phyloP scores from a whole-genome alignment of 164 flowering plant genomes.

The Vitis rotundifolia region DNA sequence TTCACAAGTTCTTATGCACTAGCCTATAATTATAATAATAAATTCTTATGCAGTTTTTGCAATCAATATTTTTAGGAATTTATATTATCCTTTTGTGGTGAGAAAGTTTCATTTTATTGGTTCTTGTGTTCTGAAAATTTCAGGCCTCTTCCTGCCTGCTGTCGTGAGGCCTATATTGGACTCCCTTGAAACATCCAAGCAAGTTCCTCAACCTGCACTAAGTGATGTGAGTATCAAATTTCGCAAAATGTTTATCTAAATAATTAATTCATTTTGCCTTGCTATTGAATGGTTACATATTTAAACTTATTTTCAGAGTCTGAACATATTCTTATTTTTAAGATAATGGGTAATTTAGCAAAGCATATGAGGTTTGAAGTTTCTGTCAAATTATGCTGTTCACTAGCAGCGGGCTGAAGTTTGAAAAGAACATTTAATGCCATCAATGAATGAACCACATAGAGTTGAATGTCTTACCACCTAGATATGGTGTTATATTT shows the following conservation, averaged over 20 bases:
- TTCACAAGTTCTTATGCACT: too few species aligned
- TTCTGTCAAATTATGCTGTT: too few species aligned
- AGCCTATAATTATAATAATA: too few species aligned
- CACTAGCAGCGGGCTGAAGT: too few species aligned
- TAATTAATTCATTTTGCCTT: background rate
- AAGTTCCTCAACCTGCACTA: constrained; percentile 71
- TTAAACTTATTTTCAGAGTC: background rate
- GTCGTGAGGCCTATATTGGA: constrained; percentile 94
- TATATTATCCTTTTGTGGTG: background rate
- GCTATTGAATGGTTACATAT: background rate
- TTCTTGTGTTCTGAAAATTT: constrained; percentile 10
- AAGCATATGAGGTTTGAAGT: too few species aligned
- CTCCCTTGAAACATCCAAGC: constrained; percentile 69
- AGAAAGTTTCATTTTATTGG: background rate
- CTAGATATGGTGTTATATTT: too few species aligned
- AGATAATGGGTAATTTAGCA: too few species aligned
- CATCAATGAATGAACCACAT: too few species aligned
- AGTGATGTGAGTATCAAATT: constrained; percentile 64
- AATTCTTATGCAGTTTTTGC: too few species aligned
- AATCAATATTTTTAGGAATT: background rate
- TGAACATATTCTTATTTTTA: background rate
- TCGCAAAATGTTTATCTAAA: background rate
- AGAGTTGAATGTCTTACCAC: too few species aligned
- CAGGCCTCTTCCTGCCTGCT: constrained; percentile 97
- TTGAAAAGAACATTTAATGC: too few species aligned